phyloP scores from a whole-genome alignment of 148 eudicot species.

The Dianthus caryophyllus region DNA sequence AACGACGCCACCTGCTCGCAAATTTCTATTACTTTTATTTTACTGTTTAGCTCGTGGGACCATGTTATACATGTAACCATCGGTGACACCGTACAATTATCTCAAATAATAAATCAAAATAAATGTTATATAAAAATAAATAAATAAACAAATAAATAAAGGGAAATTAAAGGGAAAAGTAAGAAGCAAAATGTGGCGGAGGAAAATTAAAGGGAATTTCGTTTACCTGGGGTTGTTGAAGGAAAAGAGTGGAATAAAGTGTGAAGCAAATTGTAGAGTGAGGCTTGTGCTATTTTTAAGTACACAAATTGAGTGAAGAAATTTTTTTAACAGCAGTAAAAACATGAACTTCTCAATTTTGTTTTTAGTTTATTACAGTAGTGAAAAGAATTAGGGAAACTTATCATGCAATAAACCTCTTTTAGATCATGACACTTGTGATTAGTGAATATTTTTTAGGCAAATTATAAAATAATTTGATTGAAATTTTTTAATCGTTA shows the following conservation, averaged over 20 bases:
- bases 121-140: background rate
- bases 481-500: background rate
- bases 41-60: too few species aligned
- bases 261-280: background rate
- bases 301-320: background rate
- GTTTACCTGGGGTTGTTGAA: constrained; percentile 5
- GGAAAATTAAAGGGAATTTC: background rate
- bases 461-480: constrained; percentile 6
- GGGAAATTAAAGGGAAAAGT: background rate
- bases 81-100: too few species aligned
- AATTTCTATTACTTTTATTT: too few species aligned
- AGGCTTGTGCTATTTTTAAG: too few species aligned
- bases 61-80: too few species aligned
- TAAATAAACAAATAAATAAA: background rate
- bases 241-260: background rate
- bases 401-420: constrained; percentile 13
- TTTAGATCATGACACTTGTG: constrained; percentile 30
- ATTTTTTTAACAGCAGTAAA: background rate
- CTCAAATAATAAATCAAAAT: too few species aligned
- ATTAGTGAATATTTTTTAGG: constrained; percentile 10
- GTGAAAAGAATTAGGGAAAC: background rate
- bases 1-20: too few species aligned
- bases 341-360: background rate
- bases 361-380: background rate
- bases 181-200: background rate